Evolutionary conservation across 1,284 basidiomycete genomes (phyloP).

Genomic region (Prillingera fragicola): DNA sequence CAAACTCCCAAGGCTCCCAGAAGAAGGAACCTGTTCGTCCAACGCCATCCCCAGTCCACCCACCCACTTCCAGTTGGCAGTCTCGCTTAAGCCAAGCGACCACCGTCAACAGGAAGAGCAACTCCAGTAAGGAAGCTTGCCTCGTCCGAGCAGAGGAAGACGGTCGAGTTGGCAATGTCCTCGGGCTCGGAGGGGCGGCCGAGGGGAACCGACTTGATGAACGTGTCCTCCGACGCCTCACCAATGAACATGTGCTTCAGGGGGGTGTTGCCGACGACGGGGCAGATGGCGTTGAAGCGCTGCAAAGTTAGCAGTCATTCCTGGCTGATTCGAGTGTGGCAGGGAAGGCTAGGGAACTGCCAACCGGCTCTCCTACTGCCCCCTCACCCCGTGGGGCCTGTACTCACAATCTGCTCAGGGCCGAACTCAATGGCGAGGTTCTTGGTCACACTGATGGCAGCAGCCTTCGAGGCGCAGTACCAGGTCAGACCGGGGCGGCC

Average conservation of each 20-base stretch:
- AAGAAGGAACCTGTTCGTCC: too few species aligned
- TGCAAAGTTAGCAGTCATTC: neutral
- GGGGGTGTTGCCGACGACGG: conserved; percentile 16
- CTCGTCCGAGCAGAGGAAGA: conserved; percentile 20
- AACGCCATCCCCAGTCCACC: too few species aligned
- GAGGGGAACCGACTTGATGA: conserved; percentile 13
- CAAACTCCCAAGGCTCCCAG: too few species aligned
- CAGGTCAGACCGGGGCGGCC: conserved; percentile 17
- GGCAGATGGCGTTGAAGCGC: conserved; percentile 20
- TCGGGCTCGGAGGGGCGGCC: conserved; percentile 16
- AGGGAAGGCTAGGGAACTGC: too few species aligned
- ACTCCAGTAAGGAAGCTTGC: conserved; percentile 23
- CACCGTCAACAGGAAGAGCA: conserved; percentile 17
- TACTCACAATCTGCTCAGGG: conserved; percentile 12
- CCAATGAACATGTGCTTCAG: conserved; percentile 17
- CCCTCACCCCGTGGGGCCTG: neutral
- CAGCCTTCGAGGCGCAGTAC: conserved; percentile 15
- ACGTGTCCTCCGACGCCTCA: conserved; percentile 13
- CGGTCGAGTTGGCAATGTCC: conserved; percentile 22
- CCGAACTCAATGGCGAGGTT: conserved; percentile 17
- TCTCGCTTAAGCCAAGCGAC: too few species aligned
- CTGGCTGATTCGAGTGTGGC: too few species aligned
- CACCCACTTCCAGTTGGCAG: too few species aligned
- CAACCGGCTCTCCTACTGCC: too few species aligned
- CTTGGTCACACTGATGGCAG: conserved; percentile 13